Base-by-base conservation (phyloP, 495 filamentous ascomycete genomes). In the Aspergillus mulundensis region DNA sequence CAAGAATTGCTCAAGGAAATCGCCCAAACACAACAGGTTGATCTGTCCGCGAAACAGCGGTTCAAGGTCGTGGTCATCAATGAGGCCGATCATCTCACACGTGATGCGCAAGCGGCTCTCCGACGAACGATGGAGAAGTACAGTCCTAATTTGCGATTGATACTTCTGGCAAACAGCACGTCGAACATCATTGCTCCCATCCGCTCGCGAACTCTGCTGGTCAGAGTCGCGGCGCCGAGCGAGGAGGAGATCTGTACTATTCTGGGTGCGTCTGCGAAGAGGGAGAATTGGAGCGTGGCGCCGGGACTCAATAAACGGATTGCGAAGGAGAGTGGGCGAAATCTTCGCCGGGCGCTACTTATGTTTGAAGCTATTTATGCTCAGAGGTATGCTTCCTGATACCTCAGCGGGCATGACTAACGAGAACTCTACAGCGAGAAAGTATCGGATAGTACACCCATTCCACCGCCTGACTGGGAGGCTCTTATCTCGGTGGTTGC, bases 1-100 rank as follows among this genome's bases (percentile, higher is more conserved):
- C 95, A 97, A 66, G 93, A 96, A 68, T 77, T 98, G 40, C 81
- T 98, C 28, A 98, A 98, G 70, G 94, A 98, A 71, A 91, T 97
- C 10, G 94, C 95, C 32, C 94, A 98, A 72, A 98, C 94, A 23
- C 95, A 97, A 72, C 95, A 97, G 72, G 95, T 98, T 14, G 94
- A 98, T 68, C 79, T 89, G 54, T 71, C 81, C 7, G 94, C 95
- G 24, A 88, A 84, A 66, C 94, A 98, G 68, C 81, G 84, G 42
- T 98, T 98, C 77, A 98, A 98, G 75, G 90, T 98, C 12, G 95
- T 98, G 2, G 91, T 98, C 34, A 96, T 98, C 77, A 98, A 98
- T 65, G 94, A 98, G 75, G 94, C 94, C n/a, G 95, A 98, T 63
- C 88, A 96, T 63, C 76, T 98, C 45, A 95, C 87, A 0, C 75